Evolutionary conservation across 2,329 filamentous ascomycete species (phyloP), one percentile per base, ranked within the genome.

Genomic region (Curvularia hawaiiensis): DNA sequence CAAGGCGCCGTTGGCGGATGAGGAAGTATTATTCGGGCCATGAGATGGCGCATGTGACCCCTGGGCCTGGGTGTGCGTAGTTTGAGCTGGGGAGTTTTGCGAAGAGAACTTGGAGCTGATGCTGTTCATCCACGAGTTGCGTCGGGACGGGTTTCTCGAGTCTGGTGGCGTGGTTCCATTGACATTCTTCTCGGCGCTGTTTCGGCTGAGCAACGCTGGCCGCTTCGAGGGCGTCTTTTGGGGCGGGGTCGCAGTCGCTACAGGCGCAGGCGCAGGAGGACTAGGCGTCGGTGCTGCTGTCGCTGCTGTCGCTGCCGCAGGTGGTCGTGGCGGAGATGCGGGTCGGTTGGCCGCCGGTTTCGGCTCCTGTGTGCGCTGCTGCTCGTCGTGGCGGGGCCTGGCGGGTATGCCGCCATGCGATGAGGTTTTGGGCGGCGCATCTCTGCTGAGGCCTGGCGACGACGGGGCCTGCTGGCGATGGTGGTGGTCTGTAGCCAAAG

Each of bases 31-130:
- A 75, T 57, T 78, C 75, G 58, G 20, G 81, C 76, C 45, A 77
- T 79, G 52, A 78, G 67, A 76, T 51, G 75, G 64, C 30, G 75
- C 76, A 30, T 72, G 66, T 14, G 77, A 70, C 0, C 72, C 66
- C 50, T 74, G 72, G 14, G 71, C 71, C 50, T 73, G 73, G 4
- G 70, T 62, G 51, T 72, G 71, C 39, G 72, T 70, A 1, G 71
- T 70, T 46, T 72, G 70, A 11, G 68, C 69, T 50, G 68, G 74
- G 51, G 65, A 69, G 63, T 67, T 83, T 75, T 72, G 75, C 28
- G 86, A 87, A 3, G 90, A 92, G 79, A 98, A 97, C 74, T 96
- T 97, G 64, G 91, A 94, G 63, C 92, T 96, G 65, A 98, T 87
- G 71, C 88, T 97, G 55, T 91, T 91, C 70, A 98, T 93, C 95